These are phyloP conservation scores for Pythium angustatum DNA, from an alignment of 352 stramenopile genomes.

Conservation along the genomic window DNA sequence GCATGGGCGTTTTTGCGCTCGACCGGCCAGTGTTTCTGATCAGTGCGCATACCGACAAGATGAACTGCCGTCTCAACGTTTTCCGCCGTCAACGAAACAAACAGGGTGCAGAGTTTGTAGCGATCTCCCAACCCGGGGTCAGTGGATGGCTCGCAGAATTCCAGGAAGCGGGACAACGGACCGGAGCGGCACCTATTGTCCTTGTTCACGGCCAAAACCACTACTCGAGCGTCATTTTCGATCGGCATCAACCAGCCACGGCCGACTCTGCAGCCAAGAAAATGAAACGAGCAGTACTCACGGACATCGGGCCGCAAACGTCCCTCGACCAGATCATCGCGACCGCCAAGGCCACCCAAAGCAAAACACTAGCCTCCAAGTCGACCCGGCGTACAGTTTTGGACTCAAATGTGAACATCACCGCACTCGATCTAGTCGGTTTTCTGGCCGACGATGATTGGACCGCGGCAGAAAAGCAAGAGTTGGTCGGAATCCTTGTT, in stretches of 20 bases:
- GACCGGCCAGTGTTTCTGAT: background rate
- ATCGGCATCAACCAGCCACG: background rate
- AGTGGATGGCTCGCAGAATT: background rate
- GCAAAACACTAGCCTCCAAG: no score
- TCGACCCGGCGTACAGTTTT: no score
- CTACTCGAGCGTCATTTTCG: background rate
- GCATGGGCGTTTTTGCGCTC: background rate
- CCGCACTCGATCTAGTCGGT: background rate
- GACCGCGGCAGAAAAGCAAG: background rate
- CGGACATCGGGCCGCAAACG: background rate
- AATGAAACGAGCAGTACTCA: background rate
- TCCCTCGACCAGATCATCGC: background rate
- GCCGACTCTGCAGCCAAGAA: background rate
- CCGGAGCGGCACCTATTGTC: background rate
- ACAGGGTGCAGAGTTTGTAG: background rate
- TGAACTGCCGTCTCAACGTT: background rate
- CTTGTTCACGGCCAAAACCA: background rate
- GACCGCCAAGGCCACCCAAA: background rate
- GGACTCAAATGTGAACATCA: background rate
- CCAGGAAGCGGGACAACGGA: background rate
- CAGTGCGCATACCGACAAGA: background rate
- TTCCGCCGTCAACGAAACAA: background rate
- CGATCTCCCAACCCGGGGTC: background rate
- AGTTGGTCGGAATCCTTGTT: background rate
- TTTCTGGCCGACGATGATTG: constrained; percentile 1